Evolutionary conservation across 306 rosid species (phyloP).

Genomic region (Sphenostylis stenocarpa): DNA sequence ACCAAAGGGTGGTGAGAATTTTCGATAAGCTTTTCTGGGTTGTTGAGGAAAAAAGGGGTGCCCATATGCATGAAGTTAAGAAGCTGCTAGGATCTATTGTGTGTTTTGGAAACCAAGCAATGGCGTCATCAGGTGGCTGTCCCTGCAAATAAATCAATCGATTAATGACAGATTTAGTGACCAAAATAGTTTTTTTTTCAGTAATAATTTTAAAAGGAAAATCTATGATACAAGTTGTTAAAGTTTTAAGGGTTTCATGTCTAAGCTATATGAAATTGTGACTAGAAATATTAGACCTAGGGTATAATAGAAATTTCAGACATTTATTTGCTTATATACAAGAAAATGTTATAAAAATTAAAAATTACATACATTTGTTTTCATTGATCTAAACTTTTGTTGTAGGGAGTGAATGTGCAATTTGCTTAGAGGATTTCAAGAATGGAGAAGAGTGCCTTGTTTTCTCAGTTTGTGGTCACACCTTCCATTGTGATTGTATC

Average conservation of each 20-base stretch:
- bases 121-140: background rate
- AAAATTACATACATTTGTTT: too few species aligned
- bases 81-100: background rate
- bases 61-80: background rate
- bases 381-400: background rate
- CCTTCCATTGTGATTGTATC: conserved; percentile 54
- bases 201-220: too few species aligned
- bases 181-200: too few species aligned
- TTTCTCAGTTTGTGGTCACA: conserved; percentile 51
- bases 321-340: too few species aligned
- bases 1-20: conserved; percentile 18
- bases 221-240: too few species aligned
- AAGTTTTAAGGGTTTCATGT: too few species aligned
- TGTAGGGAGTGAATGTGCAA: conserved; percentile 40
- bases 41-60: background rate
- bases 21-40: conserved; percentile 17
- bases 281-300: too few species aligned
- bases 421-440: conserved; percentile 57
- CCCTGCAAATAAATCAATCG: too few species aligned
- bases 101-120: background rate
- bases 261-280: too few species aligned
- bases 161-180: background rate
- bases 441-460: conserved; percentile 43
- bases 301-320: too few species aligned
- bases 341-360: too few species aligned